Base-by-base conservation (phyloP, 805 yeast genomes). In the Candida parachauliodes region DNA sequence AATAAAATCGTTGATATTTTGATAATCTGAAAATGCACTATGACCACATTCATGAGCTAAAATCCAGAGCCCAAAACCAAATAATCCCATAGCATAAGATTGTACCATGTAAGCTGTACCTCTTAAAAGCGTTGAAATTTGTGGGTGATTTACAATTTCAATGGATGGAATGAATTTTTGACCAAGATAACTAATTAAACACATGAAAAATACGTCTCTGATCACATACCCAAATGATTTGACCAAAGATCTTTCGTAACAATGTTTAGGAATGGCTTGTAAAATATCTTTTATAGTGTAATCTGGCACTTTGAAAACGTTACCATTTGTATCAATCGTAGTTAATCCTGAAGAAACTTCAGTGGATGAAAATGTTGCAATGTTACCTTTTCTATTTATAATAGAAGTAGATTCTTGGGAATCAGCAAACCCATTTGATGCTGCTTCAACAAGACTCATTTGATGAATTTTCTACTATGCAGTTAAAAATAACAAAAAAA, bases 11-110 rank as follows among this genome's bases (percentile, higher is more conserved):
- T 77, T 77, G 36, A 77, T 65, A 49, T 54, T 55, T 41, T 62
- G 66, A 49, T 74, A 74, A 48, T 77, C 79, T 26, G 77, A 70
- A 52, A 77, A 77, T 14, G 82, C 82, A 36, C 71, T 73, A 54
- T 77, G 83, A 28, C 83, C 82, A 64, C 83, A 77, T 58, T 76
- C 81, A 53, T 76, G 82, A 32, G 80, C 81, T 53, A 77, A 56
- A 44, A 77, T 74, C 83, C 82, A 77, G 36, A 76, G 55, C 30
- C 83, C 83, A 40, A 75, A 70, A 5, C 78, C 77, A 46, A 74
- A 68, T 41, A 75, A 59, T 38, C 80, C 75, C 45, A 77, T 75
- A 32, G 65, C 54, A 37, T 71, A 54, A 12, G 78, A 60, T 54
- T 83, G 80, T 12, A 57, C 60, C 33, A 69, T 48, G 91, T 93